Evolutionary conservation across 208 protist genomes (phyloP).

Genomic region (Spongospora subterranea): DNA sequence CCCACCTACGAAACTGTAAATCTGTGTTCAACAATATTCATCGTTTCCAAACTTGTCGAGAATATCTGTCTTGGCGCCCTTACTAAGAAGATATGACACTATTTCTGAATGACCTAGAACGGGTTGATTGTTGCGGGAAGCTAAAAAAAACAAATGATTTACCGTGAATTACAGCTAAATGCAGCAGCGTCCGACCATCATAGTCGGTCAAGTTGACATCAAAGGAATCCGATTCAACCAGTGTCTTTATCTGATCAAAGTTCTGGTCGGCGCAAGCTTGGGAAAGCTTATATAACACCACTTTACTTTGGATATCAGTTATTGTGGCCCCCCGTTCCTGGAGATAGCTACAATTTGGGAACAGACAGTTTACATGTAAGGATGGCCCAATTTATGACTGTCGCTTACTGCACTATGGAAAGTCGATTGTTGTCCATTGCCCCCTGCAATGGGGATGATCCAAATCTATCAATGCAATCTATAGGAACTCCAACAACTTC

Average conservation of each 20-base stretch:
- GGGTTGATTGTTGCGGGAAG: neutral
- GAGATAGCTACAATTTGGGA: neutral
- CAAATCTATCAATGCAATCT: constrained; percentile 13
- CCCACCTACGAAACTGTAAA: neutral
- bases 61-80: neutral
- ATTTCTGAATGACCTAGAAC: neutral
- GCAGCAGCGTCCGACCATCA: constrained; percentile 28
- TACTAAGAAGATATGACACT: neutral
- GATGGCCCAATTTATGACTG: no score
- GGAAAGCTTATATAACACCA: neutral
- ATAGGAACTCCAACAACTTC: neutral
- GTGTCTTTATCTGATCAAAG: neutral
- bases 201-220: constrained; percentile 45
- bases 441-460: neutral
- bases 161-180: neutral
- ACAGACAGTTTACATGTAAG: neutral
- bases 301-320: neutral
- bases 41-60: neutral
- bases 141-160: neutral
- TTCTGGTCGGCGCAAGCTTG: neutral
- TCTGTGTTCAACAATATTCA: neutral
- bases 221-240: neutral
- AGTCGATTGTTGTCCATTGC: neutral
- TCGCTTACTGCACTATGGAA: neutral
- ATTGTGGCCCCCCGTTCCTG: neutral